Base-by-base conservation (phyloP, 2,329 filamentous ascomycete genomes). In the Alternaria ventricosa region DNA sequence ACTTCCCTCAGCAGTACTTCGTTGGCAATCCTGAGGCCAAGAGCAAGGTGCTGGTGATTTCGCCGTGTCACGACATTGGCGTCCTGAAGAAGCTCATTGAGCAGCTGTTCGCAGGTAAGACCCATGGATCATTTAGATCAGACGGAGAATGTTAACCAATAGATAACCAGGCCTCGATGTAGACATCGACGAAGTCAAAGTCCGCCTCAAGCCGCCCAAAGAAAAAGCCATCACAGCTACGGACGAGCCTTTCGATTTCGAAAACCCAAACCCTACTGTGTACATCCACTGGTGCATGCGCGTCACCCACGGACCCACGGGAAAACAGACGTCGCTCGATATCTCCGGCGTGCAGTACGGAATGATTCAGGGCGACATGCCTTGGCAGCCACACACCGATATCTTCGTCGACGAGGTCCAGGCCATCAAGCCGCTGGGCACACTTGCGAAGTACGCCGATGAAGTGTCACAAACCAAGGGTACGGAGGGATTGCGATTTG, bases 101-200 rank as follows among this genome's bases (percentile, higher is more conserved):
- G 18, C 61, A 64, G 22, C 13, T 64, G 33, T 47, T 64, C 49
- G 25, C 45, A 57, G 53, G 61, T 61, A 47, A 33, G 13, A 33
- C 28, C 8, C 28, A 8, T 2, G 8, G 20, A 59, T 18, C 8
- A 20, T 20, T 5, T 7, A 3, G 4, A 30, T 7, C 7, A 10
- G 6, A 30, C n/a, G 18, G 18, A 20, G 8, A 13, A 8, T 4
- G 15, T 23, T 25, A 27, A 55, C 22, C 3, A 20, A 12, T 15
- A 5, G 25, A 10, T 20, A 15, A 18, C 7, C 43, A 64, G 61
- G 47, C 27, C 51, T 64, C 46, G 51, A 60, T 9, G 50, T 61
- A 27, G 23, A 41, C 7, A 33, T 64, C 5, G 61, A 64, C 47
- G 61, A 64, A 53, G 53, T 64, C 12, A 23, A 41, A 13, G 18